phyloP scores from a whole-genome alignment of 2,329 filamentous ascomycete genomes.

The Calonectria ilicicola region DNA sequence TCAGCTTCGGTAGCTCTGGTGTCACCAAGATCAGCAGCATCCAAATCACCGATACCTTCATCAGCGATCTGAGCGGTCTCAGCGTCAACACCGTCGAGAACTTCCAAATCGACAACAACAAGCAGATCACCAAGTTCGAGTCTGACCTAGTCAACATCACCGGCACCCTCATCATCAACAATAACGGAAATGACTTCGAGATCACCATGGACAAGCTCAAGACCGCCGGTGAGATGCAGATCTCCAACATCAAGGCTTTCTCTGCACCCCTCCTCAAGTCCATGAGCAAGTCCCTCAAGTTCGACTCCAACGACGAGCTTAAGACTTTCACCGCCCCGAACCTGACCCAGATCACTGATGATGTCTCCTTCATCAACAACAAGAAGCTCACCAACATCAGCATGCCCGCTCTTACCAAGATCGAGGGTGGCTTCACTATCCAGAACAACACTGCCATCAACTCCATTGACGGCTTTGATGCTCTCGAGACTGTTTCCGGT shows the following conservation, averaged over 20 bases:
- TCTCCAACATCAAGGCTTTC: constrained; percentile 82
- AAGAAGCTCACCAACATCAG: constrained; percentile 77
- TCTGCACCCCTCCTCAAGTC: constrained; percentile 77
- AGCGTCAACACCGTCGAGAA: constrained; percentile 78
- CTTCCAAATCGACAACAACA: constrained; percentile 93
- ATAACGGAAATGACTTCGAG: constrained; percentile 81
- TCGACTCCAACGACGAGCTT: constrained; percentile 82
- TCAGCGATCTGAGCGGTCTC: constrained; percentile 83
- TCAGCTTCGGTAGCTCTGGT: constrained; percentile 63
- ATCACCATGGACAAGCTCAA: constrained; percentile 83
- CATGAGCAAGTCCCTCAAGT: constrained; percentile 84
- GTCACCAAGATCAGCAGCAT: constrained; percentile 77
- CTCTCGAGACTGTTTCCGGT: constrained; percentile 78
- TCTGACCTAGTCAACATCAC: constrained; percentile 84
- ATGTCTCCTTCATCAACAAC: constrained; percentile 74
- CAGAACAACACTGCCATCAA: constrained; percentile 88
- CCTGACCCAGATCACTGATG: constrained; percentile 72
- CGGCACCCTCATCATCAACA: constrained; percentile 76
- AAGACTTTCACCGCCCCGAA: constrained; percentile 72
- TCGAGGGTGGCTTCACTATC: constrained; percentile 85
- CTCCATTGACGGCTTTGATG: constrained; percentile 74
- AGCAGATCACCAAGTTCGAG: constrained; percentile 78
- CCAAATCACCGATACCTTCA: constrained; percentile 86
- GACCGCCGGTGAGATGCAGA: constrained; percentile 63
- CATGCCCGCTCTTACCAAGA: constrained; percentile 74